Percentiles rank a stretch among this genome's conserved stretches.
These are phyloP conservation scores for Arthonia radiata DNA, from an alignment of 495 filamentous ascomycete species.

Conservation along the genomic window DNA sequence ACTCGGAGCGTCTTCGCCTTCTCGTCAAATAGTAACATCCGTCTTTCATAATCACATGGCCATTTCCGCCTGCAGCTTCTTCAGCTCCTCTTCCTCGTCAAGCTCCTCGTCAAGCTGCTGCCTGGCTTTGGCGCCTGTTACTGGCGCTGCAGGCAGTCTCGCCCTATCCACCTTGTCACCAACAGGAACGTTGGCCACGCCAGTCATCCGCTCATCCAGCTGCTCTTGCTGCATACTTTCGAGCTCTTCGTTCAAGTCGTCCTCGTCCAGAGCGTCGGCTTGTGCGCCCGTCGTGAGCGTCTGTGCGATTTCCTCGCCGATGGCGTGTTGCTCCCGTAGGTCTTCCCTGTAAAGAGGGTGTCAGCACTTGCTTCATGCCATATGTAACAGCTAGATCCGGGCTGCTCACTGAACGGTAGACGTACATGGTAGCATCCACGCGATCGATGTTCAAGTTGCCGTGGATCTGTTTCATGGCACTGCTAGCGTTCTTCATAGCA, in stretches of 20 bases:
- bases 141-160: conserved; percentile 49
- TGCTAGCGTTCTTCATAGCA: conserved; percentile 73
- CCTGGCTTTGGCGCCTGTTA: conserved; percentile 33
- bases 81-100: conserved; percentile 88
- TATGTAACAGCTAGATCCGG: not conserved
- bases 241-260: conserved; percentile 57
- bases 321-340: conserved; percentile 72
- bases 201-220: conserved; percentile 81
- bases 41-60: no score
- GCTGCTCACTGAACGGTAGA: conserved; percentile 4
- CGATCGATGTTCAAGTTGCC: conserved; percentile 71
- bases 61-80: conserved; percentile 91
- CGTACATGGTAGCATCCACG: conserved; percentile 88
- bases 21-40: no score
- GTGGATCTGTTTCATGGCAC: conserved; percentile 83
- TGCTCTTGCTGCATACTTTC: conserved; percentile 60
- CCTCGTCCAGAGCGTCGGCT: conserved; percentile 57
- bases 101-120: conserved; percentile 40
- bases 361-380: not conserved
- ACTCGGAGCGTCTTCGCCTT: no score
- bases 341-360: conserved; percentile 39
- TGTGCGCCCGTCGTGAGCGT: conserved; percentile 53
- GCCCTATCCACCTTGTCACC: conserved; percentile 39
- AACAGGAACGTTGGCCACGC: conserved; percentile 56
- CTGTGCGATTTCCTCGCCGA: conserved; percentile 74